These are phyloP conservation scores for Neurospora sp. DNA, from an alignment of 495 filamentous ascomycete genomes.

Conservation along the genomic window DNA sequence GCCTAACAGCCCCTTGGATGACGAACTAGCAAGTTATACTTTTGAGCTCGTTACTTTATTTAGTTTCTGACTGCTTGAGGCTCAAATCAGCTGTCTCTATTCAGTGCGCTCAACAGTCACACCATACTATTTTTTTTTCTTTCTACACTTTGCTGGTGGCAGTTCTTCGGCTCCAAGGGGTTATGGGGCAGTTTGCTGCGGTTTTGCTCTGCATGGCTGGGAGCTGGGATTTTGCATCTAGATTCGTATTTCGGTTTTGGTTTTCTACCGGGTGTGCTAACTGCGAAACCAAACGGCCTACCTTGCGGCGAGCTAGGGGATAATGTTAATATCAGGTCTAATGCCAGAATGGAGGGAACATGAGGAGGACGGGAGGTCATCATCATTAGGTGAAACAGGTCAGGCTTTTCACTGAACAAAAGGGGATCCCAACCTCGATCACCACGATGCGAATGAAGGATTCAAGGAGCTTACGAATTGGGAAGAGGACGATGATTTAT, in stretches of 20 bases:
- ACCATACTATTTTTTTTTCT: neutral
- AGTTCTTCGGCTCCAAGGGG: constrained; percentile 15
- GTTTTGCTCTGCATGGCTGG: constrained; percentile 46
- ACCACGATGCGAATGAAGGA: neutral
- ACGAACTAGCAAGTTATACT: neutral
- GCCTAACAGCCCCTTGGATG: neutral
- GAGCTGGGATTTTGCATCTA: constrained; percentile 44
- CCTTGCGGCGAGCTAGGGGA: neutral
- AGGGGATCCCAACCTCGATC: neutral
- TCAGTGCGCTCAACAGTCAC: neutral
- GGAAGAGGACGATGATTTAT: neutral
- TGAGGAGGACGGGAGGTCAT: neutral
- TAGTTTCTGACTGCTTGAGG: neutral
- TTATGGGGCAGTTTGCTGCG: constrained; percentile 24
- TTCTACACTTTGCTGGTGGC: constrained; percentile 2
- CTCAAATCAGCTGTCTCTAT: constrained; percentile 1
- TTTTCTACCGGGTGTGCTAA: neutral
- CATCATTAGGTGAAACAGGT: neutral
- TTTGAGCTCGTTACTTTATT: neutral
- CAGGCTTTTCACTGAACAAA: neutral
- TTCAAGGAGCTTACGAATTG: neutral
- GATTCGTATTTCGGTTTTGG: constrained; percentile 28
- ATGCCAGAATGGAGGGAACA: neutral
- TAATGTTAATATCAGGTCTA: neutral
- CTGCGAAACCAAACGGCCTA: neutral